Conservation (phyloP, 2,329 filamentous ascomycete genomes). For the Apiospora phragmitis region DNA sequence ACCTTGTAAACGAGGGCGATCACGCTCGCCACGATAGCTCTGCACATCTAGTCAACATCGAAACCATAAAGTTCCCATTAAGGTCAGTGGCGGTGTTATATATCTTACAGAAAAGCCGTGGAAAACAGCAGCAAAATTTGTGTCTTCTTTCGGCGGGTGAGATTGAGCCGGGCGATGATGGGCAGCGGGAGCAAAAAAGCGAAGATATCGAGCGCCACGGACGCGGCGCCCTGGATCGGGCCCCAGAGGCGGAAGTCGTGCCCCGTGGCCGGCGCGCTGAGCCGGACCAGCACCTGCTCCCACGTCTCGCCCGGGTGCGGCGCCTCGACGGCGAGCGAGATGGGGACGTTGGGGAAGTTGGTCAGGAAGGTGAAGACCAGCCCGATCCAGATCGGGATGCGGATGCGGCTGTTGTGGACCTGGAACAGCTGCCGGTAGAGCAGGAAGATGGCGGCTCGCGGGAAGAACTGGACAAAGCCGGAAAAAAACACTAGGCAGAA, state of each 20-base stretch:
- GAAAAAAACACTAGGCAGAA: neutral
- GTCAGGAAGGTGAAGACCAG: neutral
- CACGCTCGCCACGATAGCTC: slow-evolving; percentile 7
- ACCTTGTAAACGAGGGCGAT: slow-evolving; percentile 8
- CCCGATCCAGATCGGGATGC: neutral
- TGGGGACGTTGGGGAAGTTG: neutral
- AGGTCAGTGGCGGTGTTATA: too few relatives aligned
- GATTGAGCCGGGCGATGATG: neutral
- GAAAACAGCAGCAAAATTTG: neutral
- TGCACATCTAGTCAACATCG: neutral
- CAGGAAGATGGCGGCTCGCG: neutral
- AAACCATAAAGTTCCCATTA: too few relatives aligned
- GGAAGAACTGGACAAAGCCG: neutral
- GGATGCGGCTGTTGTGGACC: neutral
- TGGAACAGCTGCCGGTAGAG: neutral
- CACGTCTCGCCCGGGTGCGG: too few relatives aligned
- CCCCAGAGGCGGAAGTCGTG: neutral
- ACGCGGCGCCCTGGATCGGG: neutral
- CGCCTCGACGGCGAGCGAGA: neutral
- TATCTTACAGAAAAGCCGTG: neutral
- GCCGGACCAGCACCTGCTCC: too few relatives aligned
- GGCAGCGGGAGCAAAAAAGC: neutral
- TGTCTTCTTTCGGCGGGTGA: neutral
- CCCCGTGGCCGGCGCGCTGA: neutral
- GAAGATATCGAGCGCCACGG: neutral